A percentile compares a stretch with the other conserved stretches of the same genome.
Evolutionary conservation across 352 stramenopile genomes (phyloP).

Genomic region (Pythium oligandrum): DNA sequence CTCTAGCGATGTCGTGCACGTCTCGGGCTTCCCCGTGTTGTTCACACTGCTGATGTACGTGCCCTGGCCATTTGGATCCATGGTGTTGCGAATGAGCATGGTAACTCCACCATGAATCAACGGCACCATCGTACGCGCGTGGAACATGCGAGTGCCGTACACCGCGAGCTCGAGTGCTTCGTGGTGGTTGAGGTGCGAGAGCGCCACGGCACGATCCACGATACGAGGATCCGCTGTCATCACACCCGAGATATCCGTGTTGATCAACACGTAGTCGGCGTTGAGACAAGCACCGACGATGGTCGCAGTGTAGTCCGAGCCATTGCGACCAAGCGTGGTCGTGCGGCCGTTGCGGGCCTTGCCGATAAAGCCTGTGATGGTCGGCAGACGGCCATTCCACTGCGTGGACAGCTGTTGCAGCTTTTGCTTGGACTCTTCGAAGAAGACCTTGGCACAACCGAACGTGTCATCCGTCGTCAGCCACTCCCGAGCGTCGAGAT

Average conservation of each 20-base stretch:
- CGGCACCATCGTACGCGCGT: conserved; percentile 80
- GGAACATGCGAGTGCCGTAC: conserved; percentile 84
- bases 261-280: conserved; percentile 82
- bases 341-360: conserved; percentile 52
- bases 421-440: conserved; percentile 71
- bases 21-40: conserved; percentile 51
- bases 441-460: conserved; percentile 73
- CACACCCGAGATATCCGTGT: conserved; percentile 79
- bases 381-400: conserved; percentile 48
- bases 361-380: conserved; percentile 81
- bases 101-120: conserved; percentile 76
- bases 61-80: conserved; percentile 71
- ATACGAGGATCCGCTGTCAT: conserved; percentile 81
- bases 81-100: conserved; percentile 84
- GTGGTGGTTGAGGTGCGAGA: conserved; percentile 77
- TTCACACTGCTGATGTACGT: conserved; percentile 75
- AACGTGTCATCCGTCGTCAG: conserved; percentile 66
- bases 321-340: conserved; percentile 78
- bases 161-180: conserved; percentile 77
- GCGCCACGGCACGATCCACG: conserved; percentile 60
- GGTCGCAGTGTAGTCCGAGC: conserved; percentile 81
- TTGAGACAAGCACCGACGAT: conserved; percentile 63
- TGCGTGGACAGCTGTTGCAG: conserved; percentile 31
- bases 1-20: conserved; percentile 79
- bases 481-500: conserved; percentile 67